Evolutionary conservation across 2,329 filamentous ascomycete species (phyloP), one percentile per base, ranked within the genome.

Genomic region (Paecilomyces variotii): DNA sequence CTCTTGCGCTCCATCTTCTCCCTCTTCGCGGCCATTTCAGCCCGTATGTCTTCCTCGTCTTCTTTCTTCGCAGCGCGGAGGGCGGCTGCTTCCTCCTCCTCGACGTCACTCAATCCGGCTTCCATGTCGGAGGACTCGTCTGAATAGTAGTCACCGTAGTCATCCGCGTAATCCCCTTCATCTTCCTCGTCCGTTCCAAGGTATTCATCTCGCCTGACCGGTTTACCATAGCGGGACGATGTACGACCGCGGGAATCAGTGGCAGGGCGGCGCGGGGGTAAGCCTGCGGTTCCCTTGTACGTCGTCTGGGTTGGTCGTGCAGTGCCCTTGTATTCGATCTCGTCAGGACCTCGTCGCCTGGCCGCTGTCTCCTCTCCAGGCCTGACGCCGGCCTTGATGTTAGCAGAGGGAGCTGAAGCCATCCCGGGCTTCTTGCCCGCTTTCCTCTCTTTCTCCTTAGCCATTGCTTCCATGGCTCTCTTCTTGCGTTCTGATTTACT

Each of bases 401-500:
- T 53, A 32, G 52, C 26, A 27, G 65, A 53, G 27, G 58, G 56
- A 45, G 59, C 58, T 50, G 70, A 58, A 55, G 62, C 53, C 53
- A 62, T 58, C 19, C 63, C 64, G 14, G 64, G 53, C 45, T 69
- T 72, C 57, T 70, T 73, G 24, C 63, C 68, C 19, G 62, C 61
- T 32, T 69, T 72, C n/a, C 65, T 62, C 45, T 72, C 70, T 54
- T 75, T 72, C 52, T 73, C 69, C 65, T 78, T 75, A 14, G 68
- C 67, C 65, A 78, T 74, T 56, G 76, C 67, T 62, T 76, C 74
- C 60, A 66, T 63, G 19, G 67, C 68, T 50, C 72, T 70, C 70
- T 69, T 80, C 74, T 74, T 79, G 68, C 80, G 77, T 66, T 85
- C 81, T 60, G 79, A 76, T 68, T 81, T 82, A 58, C 80, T 81